Evolutionary conservation across 345 rosid species (phyloP).

Genomic region (Citrus maxima): DNA sequence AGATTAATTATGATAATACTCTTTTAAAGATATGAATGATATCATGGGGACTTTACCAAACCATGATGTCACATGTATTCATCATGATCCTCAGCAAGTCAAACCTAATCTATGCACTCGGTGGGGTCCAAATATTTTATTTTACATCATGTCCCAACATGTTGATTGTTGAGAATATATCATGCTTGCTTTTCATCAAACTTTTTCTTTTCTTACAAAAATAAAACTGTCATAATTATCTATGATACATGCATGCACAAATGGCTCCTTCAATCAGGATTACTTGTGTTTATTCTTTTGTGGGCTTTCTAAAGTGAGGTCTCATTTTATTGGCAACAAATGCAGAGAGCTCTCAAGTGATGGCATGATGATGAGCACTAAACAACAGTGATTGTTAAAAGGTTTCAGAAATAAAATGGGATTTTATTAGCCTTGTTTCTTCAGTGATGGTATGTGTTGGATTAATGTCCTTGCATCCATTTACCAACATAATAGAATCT

Average conservation of each 20-base stretch:
- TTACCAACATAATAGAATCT: neutral
- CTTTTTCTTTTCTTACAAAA: neutral
- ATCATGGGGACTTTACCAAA: conserved; percentile 6
- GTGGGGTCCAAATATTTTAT: conserved; percentile 17
- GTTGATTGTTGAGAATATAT: neutral
- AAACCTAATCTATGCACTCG: conserved; percentile 43
- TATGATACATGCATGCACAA: conserved; percentile 15
- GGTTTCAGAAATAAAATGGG: neutral
- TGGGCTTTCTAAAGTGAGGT: neutral
- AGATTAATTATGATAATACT: neutral
- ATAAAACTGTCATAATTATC: neutral
- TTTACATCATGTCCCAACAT: conserved; percentile 5
- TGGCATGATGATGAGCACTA: neutral
- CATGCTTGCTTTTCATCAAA: neutral
- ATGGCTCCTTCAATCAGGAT: conserved; percentile 29
- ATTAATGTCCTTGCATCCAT: neutral
- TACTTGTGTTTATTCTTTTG: conserved; percentile 1
- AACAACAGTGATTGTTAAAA: neutral
- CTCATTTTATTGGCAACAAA: neutral
- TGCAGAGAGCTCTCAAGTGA: conserved; percentile 1
- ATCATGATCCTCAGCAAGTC: conserved; percentile 33
- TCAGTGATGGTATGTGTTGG: neutral
- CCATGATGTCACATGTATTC: conserved; percentile 37
- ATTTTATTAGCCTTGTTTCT: neutral
- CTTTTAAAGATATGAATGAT: neutral